Evolutionary conservation across 352 stramenopile genomes (phyloP).

Genomic region (Phytophthora litchii): DNA sequence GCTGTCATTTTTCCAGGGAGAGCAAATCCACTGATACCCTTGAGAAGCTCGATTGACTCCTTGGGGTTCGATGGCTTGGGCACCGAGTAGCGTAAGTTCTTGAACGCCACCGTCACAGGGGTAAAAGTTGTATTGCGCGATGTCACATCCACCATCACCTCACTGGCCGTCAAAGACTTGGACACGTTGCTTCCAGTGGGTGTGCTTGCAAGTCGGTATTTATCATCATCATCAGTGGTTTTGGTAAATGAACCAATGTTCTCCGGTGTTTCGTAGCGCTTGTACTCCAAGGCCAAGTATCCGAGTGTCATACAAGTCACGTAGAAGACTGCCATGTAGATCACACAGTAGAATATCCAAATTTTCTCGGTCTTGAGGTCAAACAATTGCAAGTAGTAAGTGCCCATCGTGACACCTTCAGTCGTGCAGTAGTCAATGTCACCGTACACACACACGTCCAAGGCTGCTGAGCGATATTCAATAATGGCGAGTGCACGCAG

Average conservation of each 20-base stretch:
- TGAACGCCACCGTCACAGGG: slow-evolving; percentile 23
- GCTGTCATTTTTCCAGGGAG: slow-evolving; percentile 28
- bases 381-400: slow-evolving; percentile 39
- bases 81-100: slow-evolving; percentile 24
- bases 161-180: slow-evolving; percentile 28
- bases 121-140: slow-evolving; percentile 22
- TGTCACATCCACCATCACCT: slow-evolving; percentile 30
- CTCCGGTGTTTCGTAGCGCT: slow-evolving; percentile 24
- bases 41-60: slow-evolving; percentile 29
- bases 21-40: slow-evolving; percentile 27
- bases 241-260: slow-evolving; percentile 16
- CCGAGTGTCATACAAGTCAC: slow-evolving; percentile 39
- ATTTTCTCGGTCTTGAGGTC: slow-evolving; percentile 38
- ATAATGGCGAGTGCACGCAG: slow-evolving; percentile 45
- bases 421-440: slow-evolving; percentile 45
- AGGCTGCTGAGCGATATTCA: slow-evolving; percentile 43
- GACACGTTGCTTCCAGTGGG: slow-evolving; percentile 13
- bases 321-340: slow-evolving; percentile 39
- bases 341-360: slow-evolving; percentile 40
- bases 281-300: slow-evolving; percentile 45
- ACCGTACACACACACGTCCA: slow-evolving; percentile 47
- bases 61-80: slow-evolving; percentile 29
- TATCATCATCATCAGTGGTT: slow-evolving; percentile 12
- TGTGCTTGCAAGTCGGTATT: slow-evolving; percentile 25
- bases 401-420: slow-evolving; percentile 33